Base-by-base conservation (phyloP, 495 filamentous ascomycete genomes). In the Penicillium cosmopolitanum region DNA sequence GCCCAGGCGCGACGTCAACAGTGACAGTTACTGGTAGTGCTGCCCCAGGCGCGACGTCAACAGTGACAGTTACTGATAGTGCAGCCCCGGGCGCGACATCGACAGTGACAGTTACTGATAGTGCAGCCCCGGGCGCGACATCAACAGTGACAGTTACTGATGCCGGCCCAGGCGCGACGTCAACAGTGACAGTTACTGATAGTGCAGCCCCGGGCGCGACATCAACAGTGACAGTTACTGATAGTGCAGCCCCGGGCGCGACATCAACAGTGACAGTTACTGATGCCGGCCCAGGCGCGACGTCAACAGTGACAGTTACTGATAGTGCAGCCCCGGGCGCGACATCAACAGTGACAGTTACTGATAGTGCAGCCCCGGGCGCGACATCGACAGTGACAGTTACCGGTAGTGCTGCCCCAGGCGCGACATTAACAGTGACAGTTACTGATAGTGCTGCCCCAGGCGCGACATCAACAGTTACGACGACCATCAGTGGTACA, bases 181-280 rank as follows among this genome's bases (percentile, higher is more conserved):
- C 50, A 33, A 34, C 53, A 33, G 53, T 55, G 2, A 55, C 53
- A 1, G 38, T 33, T 10, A 55, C 38, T 13, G 40, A 31, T n/a
- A 21, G 11, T 28, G 53, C 19, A 34, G 21, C 25, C 1, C 5
- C 19, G 2, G 19, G 19, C 19, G 2, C 5, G 15, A 36, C 16
- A 5, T 52, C 50, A 33, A 34, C 53, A 33, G 53, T 55, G 2
- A 55, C 53, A 1, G 38, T 33, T 10, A 55, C 38, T 13, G 40
- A 31, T n/a, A 21, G 11, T 28, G 53, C 19, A 34, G 21, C 25
- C 25, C 28, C 7, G 16, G 40, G 28, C 40, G 35, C 35, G 10
- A 38, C 35, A 10, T 38, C 36, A 38, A n/a, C n/a, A n/a, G n/a
- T n/a, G n/a, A n/a, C n/a, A n/a, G n/a, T n/a, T n/a, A 52, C 50